phyloP scores from a whole-genome alignment of 129 eudicot species.

The Centella asiatica region DNA sequence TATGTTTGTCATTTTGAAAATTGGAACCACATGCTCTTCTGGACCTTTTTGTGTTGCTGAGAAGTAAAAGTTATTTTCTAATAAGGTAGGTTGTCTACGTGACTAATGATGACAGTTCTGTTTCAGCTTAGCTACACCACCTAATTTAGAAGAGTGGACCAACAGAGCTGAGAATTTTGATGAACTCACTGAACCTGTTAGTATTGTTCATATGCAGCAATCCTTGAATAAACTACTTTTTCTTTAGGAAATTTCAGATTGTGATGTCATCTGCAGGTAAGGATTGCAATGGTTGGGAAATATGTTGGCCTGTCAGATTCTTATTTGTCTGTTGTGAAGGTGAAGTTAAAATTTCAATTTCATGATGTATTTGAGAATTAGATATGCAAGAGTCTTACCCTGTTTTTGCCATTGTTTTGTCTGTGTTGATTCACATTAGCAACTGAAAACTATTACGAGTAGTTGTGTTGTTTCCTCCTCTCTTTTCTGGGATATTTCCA shows the following conservation, averaged over 20 bases:
- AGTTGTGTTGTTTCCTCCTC: no score
- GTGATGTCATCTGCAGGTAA: constrained; percentile 45
- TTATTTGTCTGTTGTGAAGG: constrained; percentile 94
- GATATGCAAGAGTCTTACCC: no score
- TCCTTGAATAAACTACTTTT: constrained; percentile 4
- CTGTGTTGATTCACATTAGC: no score
- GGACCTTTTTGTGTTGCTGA: no score
- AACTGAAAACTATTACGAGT: no score
- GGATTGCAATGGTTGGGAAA: constrained; percentile 98
- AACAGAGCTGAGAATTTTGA: constrained; percentile 83
- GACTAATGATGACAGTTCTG: constrained; percentile 17
- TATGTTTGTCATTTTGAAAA: no score
- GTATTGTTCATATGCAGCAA: constrained; percentile 19
- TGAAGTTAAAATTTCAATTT: constrained; percentile 9
- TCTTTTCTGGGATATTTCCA: no score
- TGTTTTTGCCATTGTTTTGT: no score
- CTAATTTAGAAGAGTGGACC: constrained; percentile 90
- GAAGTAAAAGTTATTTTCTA: no score
- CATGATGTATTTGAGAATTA: background rate
- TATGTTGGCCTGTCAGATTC: constrained; percentile 91
- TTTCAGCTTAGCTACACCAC: constrained; percentile 70
- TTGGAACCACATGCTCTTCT: no score
- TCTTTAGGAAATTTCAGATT: constrained; percentile 13
- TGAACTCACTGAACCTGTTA: constrained; percentile 66
- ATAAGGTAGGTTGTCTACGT: no score